Conservation (phyloP, 2,329 filamentous ascomycete species). For the Alternaria atra region DNA sequence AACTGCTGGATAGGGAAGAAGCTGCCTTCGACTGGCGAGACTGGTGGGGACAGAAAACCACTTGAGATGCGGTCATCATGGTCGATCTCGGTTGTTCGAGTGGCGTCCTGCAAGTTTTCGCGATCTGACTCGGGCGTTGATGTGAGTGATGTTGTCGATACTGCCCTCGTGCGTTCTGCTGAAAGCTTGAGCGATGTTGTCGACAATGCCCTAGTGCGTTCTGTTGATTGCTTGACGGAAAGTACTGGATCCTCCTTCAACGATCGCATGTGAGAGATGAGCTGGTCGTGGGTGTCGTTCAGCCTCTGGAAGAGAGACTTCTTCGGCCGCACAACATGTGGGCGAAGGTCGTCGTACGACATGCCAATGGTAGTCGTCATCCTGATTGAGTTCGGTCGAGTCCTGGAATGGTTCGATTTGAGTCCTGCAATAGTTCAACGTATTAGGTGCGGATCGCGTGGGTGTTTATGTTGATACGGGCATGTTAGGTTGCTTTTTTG, state of each 20-base stretch:
- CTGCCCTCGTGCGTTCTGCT: conserved; percentile 10
- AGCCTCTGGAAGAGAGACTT: conserved; percentile 28
- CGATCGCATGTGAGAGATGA: conserved; percentile 22
- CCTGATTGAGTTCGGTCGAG: conserved; percentile 1
- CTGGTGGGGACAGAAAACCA: conserved; percentile 9
- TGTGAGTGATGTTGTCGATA: conserved; percentile 10
- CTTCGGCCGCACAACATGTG: conserved; percentile 18
- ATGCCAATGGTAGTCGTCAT: conserved; percentile 26
- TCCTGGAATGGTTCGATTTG: not conserved
- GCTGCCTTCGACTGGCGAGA: conserved; percentile 11
- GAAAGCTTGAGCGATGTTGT: conserved; percentile 1
- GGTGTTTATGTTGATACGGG: conserved; percentile 15
- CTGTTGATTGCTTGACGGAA: not conserved
- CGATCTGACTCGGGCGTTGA: conserved; percentile 16
- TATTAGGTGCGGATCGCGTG: not conserved
- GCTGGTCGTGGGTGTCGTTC: conserved; percentile 19
- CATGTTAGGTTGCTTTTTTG: conserved; percentile 15
- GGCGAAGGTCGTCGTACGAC: conserved; percentile 16
- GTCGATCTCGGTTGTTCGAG: conserved; percentile 10
- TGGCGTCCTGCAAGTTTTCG: conserved; percentile 6
- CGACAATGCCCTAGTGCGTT: conserved; percentile 13
- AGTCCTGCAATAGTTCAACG: not conserved
- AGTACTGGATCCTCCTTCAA: conserved; percentile 8
- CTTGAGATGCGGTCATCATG: not conserved
- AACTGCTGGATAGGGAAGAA: conserved; percentile 18